Percentiles rank a stretch among this genome's conserved stretches.
Conservation (phyloP, 2,329 filamentous ascomycete species). For the Apiospora aurea region DNA sequence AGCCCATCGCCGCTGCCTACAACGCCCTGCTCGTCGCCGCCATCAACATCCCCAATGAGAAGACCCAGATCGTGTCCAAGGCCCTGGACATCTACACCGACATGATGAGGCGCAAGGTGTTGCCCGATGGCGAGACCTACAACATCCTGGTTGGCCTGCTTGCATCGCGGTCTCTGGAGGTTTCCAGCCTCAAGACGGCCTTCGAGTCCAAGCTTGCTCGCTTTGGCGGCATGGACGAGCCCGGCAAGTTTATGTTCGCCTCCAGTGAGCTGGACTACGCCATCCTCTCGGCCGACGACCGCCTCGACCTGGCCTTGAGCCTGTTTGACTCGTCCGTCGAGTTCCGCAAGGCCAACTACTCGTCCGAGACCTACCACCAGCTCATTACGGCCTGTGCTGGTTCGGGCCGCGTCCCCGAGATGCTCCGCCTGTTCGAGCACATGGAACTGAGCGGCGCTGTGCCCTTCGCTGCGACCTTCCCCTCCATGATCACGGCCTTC, state of each 20-base stretch:
- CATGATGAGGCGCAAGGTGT: conserved; percentile 87
- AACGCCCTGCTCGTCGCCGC: conserved; percentile 88
- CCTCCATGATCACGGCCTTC: conserved; percentile 94
- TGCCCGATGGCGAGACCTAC: conserved; percentile 85
- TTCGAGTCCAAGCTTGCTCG: conserved; percentile 84
- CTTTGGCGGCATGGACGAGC: conserved; percentile 74
- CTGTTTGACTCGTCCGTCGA: conserved; percentile 81
- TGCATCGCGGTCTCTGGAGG: conserved; percentile 80
- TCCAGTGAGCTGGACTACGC: conserved; percentile 88
- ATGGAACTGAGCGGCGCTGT: conserved; percentile 82
- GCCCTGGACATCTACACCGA: conserved; percentile 95
- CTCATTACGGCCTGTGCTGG: conserved; percentile 89
- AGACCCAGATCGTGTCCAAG: conserved; percentile 86
- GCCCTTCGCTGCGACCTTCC: conserved; percentile 83
- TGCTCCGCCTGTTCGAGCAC: conserved; percentile 89
- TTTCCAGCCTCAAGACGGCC: conserved; percentile 72
- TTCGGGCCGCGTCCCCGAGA: conserved; percentile 81
- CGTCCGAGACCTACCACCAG: conserved; percentile 82
- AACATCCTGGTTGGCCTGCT: conserved; percentile 85
- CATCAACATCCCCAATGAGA: conserved; percentile 79
- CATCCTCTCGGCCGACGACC: conserved; percentile 86
- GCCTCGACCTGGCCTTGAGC: conserved; percentile 83
- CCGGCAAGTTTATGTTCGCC: conserved; percentile 75
- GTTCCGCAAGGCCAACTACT: conserved; percentile 70
- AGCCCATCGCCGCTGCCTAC: conserved; percentile 86